Evolutionary conservation across 2,329 filamentous ascomycete species (phyloP), one percentile per base, ranked within the genome.

Genomic region (Colletotrichum sansevieriae): DNA sequence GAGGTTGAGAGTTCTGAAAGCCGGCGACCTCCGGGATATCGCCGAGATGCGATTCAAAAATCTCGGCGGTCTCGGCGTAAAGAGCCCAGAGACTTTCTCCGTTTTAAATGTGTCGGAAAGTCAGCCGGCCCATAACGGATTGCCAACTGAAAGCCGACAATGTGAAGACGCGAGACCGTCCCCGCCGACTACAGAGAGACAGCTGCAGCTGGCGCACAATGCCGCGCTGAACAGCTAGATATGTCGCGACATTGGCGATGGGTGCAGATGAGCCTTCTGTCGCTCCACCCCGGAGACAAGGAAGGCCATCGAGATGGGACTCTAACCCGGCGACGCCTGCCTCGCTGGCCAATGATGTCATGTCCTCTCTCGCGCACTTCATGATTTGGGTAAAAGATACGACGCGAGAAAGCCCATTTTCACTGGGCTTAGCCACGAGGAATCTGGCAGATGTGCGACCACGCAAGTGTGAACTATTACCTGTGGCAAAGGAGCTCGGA

Each of bases 11-110:
- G 10, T 39, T 20, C 9, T 35, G 46, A 68, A 63, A 8, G 55
- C 67, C 49, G 67, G 29, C 41, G 22, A 43, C 33, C 57, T 62
- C 67, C 67, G 67, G 58, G 51, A 62, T 70, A 70, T 70, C 67
- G 10, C 67, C 67, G 67, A 68, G 52, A 46, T 57, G 63, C 43
- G 57, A 58, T 29, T 57, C 39, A 25, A n/a, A n/a, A n/a, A 15
- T 51, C 57, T 62, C 58, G 58, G 63, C 56, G 56, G 22, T 44
- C 62, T 65, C 55, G 65, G 65, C 41, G 55, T 37, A 55, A 22
- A 35, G 18, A 65, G 54, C 22, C 33, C n/a, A 10, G 41, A 15
- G 11, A 15, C 37, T 11, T 39, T 39, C 37, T 39, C 49, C 29
- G 41, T 29, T 29, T 29, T 29, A 29, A 29, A 29, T 9, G 18